Evolutionary conservation across 1,139 yeast species (phyloP).

Genomic region (Zygosaccharomyces pseudobailii): DNA sequence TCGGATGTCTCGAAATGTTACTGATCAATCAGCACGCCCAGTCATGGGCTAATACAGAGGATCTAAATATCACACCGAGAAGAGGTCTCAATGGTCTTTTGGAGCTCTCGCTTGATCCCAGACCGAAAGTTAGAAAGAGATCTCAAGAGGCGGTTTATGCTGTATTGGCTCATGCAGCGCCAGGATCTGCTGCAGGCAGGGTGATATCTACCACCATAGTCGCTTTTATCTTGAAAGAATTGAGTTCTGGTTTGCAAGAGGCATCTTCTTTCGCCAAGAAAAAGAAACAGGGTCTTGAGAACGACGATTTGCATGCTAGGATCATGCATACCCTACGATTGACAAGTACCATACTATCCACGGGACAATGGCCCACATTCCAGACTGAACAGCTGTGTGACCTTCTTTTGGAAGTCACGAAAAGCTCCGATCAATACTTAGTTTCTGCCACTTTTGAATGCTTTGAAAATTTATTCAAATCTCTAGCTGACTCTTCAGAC

Average conservation of each 20-base stretch:
- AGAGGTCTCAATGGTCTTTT: slow-evolving; percentile 79
- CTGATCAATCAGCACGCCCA: slow-evolving; percentile 74
- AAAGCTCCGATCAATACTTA: slow-evolving; percentile 77
- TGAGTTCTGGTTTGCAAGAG: slow-evolving; percentile 43
- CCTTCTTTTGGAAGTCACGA: slow-evolving; percentile 65
- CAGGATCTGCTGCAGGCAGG: slow-evolving; percentile 76
- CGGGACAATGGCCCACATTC: slow-evolving; percentile 76
- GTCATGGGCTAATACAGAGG: slow-evolving; percentile 59
- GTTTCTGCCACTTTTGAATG: slow-evolving; percentile 80
- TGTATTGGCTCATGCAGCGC: slow-evolving; percentile 65
- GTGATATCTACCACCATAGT: slow-evolving; percentile 69
- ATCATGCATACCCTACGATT: slow-evolving; percentile 77
- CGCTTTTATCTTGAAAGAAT: slow-evolving; percentile 52
- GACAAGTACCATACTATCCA: slow-evolving; percentile 59
- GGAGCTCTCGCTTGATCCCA: slow-evolving; percentile 75
- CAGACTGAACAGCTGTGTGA: slow-evolving; percentile 74
- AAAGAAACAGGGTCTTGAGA: slow-evolving; percentile 36
- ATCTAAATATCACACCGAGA: slow-evolving; percentile 61
- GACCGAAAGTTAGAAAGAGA: slow-evolving; percentile 95
- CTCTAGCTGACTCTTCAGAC: slow-evolving; percentile 43
- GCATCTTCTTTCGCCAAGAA: slow-evolving; percentile 37
- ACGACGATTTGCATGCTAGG: slow-evolving; percentile 48
- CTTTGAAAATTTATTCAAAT: slow-evolving; percentile 76
- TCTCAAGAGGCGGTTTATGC: slow-evolving; percentile 79
- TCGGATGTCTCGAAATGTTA: slow-evolving; percentile 79